Conservation (phyloP, 495 filamentous ascomycete genomes). For the Neurospora sp. region DNA sequence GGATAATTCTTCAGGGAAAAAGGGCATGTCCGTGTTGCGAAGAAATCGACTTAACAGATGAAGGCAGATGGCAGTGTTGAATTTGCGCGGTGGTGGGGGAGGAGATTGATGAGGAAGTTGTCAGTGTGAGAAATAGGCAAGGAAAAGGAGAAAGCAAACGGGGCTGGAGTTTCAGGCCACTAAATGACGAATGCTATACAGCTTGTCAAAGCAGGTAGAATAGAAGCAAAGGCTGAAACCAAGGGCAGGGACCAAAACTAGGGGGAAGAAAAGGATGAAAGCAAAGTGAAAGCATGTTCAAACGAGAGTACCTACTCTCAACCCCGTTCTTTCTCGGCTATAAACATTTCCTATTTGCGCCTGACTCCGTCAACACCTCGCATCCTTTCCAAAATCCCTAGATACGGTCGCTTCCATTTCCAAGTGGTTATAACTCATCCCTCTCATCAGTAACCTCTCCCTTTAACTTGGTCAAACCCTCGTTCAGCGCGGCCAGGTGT, state of each 20-base stretch:
- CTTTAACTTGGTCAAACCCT: conserved; percentile 12
- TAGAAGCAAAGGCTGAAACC: neutral
- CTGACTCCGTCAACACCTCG: neutral
- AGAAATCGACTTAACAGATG: neutral
- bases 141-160: neutral
- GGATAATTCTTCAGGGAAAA: neutral
- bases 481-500: conserved; percentile 50
- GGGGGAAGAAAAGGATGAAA: neutral
- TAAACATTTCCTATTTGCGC: neutral
- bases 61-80: neutral
- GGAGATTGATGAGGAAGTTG: neutral
- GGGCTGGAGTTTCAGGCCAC: neutral
- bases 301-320: neutral
- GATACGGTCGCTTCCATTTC: neutral
- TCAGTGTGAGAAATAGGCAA: neutral
- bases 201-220: neutral
- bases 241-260: neutral
- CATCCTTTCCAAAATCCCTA: neutral
- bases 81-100: neutral
- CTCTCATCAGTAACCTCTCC: conserved; percentile 1
- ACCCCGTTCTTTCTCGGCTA: neutral
- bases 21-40: neutral
- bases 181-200: neutral
- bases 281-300: neutral
- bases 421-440: conserved; percentile 16